Conservation (phyloP, 2,329 filamentous ascomycete species). For the Plectosphaerella plurivora region DNA sequence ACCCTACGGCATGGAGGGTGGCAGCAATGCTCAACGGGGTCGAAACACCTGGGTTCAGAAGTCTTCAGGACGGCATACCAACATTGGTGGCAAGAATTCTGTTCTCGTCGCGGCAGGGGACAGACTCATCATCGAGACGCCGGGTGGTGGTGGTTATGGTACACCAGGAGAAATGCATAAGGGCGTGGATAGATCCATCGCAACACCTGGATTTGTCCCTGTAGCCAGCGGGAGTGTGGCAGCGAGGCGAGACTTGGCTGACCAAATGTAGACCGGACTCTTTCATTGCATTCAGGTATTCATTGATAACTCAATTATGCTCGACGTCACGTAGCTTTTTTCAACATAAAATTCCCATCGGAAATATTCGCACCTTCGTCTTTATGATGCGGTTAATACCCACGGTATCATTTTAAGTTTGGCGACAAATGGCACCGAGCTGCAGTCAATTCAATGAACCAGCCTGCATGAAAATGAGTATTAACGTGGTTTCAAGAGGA, state of each 20-base stretch:
- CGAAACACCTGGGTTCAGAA: constrained; percentile 62
- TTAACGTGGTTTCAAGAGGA: too few species aligned
- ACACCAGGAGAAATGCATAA: background rate
- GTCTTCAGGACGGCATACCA: constrained; percentile 35
- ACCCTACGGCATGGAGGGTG: constrained; percentile 69
- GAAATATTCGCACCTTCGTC: too few species aligned
- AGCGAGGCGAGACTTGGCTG: background rate
- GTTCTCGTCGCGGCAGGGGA: constrained; percentile 56
- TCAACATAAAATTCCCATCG: too few species aligned
- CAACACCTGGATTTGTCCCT: background rate
- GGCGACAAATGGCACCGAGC: too few species aligned
- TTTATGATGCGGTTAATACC: too few species aligned
- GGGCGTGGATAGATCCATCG: background rate
- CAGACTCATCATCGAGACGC: constrained; percentile 56
- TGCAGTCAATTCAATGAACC: too few species aligned
- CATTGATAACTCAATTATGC: too few species aligned
- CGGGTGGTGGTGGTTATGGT: constrained; percentile 59
- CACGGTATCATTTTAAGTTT: too few species aligned
- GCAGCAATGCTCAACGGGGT: constrained; percentile 62
- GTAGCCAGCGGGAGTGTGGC: background rate
- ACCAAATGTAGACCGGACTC: background rate
- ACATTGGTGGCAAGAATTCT: constrained; percentile 56
- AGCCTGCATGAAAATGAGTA: too few species aligned
- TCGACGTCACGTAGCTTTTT: too few species aligned
- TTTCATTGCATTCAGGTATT: too few species aligned